Conservation (phyloP, 2,329 filamentous ascomycete genomes). For the Neurospora crassa region DNA sequence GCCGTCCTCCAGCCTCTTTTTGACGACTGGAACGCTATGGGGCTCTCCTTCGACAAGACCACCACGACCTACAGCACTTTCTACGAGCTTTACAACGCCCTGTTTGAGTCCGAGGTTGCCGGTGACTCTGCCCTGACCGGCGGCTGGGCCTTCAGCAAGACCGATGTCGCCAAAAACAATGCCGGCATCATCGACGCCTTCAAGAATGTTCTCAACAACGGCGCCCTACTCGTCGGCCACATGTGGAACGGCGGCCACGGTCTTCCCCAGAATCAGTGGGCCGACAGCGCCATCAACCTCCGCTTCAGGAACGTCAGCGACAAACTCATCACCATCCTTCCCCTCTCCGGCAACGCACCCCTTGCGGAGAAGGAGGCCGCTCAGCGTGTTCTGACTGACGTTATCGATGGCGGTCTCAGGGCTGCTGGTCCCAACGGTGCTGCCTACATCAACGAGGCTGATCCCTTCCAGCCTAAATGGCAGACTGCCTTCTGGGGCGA, state of each 20-base stretch:
- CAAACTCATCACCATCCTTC: slow-evolving; percentile 26
- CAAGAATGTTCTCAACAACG: slow-evolving; percentile 22
- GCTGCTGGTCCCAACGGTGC: slow-evolving; percentile 28
- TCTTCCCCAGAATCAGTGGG: slow-evolving; percentile 19
- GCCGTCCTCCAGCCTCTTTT: slow-evolving; percentile 26
- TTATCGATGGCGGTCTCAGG: slow-evolving; percentile 27
- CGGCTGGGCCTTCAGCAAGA: slow-evolving; percentile 28
- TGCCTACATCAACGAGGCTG: slow-evolving; percentile 35
- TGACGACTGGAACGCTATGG: slow-evolving; percentile 22
- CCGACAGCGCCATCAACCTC: slow-evolving; percentile 31
- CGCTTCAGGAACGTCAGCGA: slow-evolving; percentile 26
- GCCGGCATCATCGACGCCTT: slow-evolving; percentile 27
- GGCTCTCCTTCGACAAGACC: slow-evolving; percentile 20
- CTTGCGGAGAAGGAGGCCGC: slow-evolving; percentile 32
- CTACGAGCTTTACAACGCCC: slow-evolving; percentile 27
- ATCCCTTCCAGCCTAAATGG: slow-evolving; percentile 25
- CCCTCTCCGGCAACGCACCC: slow-evolving; percentile 27
- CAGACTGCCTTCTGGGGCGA: slow-evolving; percentile 30
- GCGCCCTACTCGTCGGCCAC: slow-evolving; percentile 27
- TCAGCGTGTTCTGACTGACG: slow-evolving; percentile 29
- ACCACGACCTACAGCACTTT: slow-evolving; percentile 24
- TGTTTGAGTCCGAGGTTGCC: slow-evolving; percentile 27
- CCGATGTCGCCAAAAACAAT: slow-evolving; percentile 27
- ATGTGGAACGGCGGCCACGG: slow-evolving; percentile 29
- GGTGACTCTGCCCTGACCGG: slow-evolving; percentile 27